A percentile compares a stretch with the other conserved stretches of the same genome.
Conservation (phyloP, 2,329 filamentous ascomycete genomes). For the Pseudogymnoascus sp. region DNA sequence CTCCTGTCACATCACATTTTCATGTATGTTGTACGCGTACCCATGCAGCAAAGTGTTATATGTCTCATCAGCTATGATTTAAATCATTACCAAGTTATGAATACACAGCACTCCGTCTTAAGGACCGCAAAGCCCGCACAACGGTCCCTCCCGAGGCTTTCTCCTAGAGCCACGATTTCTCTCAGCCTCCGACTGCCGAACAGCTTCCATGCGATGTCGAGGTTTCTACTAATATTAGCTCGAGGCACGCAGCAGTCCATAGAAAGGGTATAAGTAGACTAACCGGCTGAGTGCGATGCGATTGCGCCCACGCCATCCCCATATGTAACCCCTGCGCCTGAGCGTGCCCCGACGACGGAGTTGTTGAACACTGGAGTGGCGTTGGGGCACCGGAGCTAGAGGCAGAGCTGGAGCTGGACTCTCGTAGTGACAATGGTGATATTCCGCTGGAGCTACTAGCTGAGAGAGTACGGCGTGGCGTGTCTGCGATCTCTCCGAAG, state of each 20-base stretch:
- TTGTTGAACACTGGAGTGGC: background rate
- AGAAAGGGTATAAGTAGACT: background rate
- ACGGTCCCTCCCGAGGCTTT: background rate
- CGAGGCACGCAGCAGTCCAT: no score
- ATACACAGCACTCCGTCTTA: background rate
- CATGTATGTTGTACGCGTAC: background rate
- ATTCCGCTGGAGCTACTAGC: background rate
- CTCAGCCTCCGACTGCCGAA: background rate
- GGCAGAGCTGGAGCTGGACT: background rate
- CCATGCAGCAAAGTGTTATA: background rate
- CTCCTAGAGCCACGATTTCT: background rate
- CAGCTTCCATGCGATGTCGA: background rate
- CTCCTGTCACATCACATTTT: background rate
- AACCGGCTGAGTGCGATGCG: background rate
- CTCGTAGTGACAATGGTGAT: background rate
- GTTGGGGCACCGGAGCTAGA: background rate
- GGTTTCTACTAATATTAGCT: background rate
- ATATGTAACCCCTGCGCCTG: background rate
- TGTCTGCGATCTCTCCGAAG: background rate
- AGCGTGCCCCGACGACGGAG: background rate
- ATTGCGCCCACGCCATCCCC: background rate
- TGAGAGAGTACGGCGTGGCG: background rate
- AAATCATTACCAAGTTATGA: background rate
- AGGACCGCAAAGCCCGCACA: background rate
- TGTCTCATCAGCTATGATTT: background rate